Evolutionary conservation across 2,329 filamentous ascomycete genomes (phyloP), one percentile per base, ranked within the genome.

Genomic region (Aspergillus sp.): DNA sequence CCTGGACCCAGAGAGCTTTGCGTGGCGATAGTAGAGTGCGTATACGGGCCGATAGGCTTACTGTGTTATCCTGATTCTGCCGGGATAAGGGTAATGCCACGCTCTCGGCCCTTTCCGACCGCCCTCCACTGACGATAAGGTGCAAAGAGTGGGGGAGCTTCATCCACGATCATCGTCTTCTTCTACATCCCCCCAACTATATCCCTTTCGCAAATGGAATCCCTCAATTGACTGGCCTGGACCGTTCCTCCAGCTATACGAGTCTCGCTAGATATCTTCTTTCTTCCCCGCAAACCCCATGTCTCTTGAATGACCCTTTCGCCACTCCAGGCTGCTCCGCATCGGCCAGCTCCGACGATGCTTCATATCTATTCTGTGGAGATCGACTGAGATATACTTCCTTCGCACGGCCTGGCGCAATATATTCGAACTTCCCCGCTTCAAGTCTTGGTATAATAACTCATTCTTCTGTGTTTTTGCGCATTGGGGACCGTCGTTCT

Each of bases 291-390:
- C 11, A 11, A 30, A 33, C 16, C n/a, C 43, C 3, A 20, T 19
- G n/a, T 32, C 20, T 13, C 43, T 35, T 24, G 16, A 36, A 47
- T 17, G 9, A 10, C 16, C 10, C 20, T 38, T 24, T 32, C 40
- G 41, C 43, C 32, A 30, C 35, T 20, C 8, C 26, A 48, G 8
- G 41, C n/a, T 36, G 35, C 17, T 47, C 46, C 20, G 14, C 47
- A 36, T 63, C 61, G 62, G 63, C 54, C 56, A 58, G 51, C 61
- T 60, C 62, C 62, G 63, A 60, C 44, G 41, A 38, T 22, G 8
- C 33, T 42, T 19, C 20, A 26, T 51, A 32, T 51, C 49, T 30
- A 20, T 38, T 11, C 13, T n/a, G 14, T n/a, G 35, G 19, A 50
- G 16, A 20, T 33, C 13, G 9, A 50, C n/a, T n/a, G 16, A 40